Conservation (phyloP, 106 monocot genomes). For the Dactylorhiza incarnata region DNA sequence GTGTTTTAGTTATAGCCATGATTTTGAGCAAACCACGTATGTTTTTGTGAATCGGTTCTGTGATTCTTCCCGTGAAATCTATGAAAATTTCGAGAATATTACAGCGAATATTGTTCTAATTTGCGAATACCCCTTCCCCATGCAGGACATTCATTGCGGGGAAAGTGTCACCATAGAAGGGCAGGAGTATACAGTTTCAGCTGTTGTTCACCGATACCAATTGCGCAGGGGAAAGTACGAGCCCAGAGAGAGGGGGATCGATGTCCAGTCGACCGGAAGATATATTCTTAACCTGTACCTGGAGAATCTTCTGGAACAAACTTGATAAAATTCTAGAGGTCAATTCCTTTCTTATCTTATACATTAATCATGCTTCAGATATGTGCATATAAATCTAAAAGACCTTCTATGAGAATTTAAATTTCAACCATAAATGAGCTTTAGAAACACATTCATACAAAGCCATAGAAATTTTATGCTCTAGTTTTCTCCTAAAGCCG, state of each 20-base stretch:
- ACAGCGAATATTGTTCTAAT: not conserved
- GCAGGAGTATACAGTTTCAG: conserved; percentile 69
- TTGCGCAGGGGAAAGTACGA: conserved; percentile 83
- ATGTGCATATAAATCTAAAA: not conserved
- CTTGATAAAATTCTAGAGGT: conserved; percentile 18
- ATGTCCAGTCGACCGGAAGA: conserved; percentile 82
- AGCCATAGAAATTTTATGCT: too few species aligned
- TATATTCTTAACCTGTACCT: conserved; percentile 84
- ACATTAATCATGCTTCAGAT: not conserved
- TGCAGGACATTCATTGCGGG: conserved; percentile 82
- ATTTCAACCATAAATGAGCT: too few species aligned
- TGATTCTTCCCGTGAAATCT: too few species aligned
- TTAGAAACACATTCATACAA: too few species aligned
- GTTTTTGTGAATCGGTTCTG: too few species aligned
- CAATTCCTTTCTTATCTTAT: not conserved
- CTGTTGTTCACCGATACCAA: conserved; percentile 75
- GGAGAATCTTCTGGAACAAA: conserved; percentile 59
- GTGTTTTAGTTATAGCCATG: too few species aligned
- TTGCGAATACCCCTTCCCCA: not conserved
- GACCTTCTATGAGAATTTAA: not conserved
- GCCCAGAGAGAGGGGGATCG: conserved; percentile 90
- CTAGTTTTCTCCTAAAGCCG: too few species aligned
- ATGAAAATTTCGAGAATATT: too few species aligned
- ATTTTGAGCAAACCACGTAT: too few species aligned
- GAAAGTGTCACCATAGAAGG: conserved; percentile 90